Evolutionary conservation across 169 alveolate species (phyloP).

Genomic region (Besnoitia besnoiti): DNA sequence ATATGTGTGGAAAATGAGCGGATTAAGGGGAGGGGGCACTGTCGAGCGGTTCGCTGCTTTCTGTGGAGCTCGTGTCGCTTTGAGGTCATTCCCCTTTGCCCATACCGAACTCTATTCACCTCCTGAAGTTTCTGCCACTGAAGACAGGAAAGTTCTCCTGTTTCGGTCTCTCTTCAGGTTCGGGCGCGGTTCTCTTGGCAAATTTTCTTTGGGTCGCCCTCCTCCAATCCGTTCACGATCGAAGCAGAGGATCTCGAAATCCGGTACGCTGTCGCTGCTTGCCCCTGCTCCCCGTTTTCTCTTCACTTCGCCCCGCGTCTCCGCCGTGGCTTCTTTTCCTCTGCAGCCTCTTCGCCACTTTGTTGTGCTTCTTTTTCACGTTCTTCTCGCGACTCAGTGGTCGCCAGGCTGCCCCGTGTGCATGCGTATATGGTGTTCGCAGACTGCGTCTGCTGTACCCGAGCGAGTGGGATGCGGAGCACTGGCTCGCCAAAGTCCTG

Average conservation of each 20-base stretch:
- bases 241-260: conserved; percentile 79
- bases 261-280: conserved; percentile 40
- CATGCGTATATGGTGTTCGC: no score
- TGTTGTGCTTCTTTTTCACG: no score
- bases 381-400: no score
- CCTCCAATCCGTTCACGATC: conserved; percentile 66
- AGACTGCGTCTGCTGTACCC: conserved; percentile 77
- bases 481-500: conserved; percentile 65
- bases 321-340: no score
- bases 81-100: no score
- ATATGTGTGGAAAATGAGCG: no score
- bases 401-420: no score
- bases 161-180: conserved; percentile 55
- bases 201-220: conserved; percentile 70
- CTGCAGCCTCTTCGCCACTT: no score
- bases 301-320: not conserved
- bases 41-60: no score
- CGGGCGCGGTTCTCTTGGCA: conserved; percentile 81
- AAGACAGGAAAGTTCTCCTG: not conserved
- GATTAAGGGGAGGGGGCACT: no score
- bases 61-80: no score
- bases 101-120: no score
- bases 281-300: not conserved
- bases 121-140: not conserved
- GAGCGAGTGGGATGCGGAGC: conserved; percentile 76